Evolutionary conservation across 2,329 filamentous ascomycete genomes (phyloP).

Genomic region (Pestalotiopsis sp.): DNA sequence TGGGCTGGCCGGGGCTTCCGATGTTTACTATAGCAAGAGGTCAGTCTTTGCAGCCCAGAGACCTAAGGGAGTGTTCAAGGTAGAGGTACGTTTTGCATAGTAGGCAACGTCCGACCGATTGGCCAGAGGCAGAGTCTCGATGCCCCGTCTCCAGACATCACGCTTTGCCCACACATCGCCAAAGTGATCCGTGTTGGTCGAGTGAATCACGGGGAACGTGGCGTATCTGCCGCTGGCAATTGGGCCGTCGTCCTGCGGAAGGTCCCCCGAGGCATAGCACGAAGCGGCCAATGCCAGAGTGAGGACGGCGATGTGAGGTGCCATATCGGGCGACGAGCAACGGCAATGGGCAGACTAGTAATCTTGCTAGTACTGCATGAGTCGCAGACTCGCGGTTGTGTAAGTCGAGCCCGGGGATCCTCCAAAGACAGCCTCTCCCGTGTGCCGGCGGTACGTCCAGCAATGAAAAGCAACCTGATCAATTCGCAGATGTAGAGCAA

Average conservation of each 20-base stretch:
- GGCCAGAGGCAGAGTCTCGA: slow-evolving; percentile 44
- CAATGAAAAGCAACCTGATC: background rate
- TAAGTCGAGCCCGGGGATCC: background rate
- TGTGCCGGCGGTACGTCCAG: background rate
- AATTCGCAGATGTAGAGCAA: background rate
- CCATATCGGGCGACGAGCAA: slow-evolving; percentile 3
- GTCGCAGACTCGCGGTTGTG: background rate
- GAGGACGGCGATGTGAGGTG: slow-evolving; percentile 12
- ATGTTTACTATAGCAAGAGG: slow-evolving; percentile 41
- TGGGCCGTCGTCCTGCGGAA: slow-evolving; percentile 1
- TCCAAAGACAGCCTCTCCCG: background rate
- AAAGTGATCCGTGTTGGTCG: slow-evolving; percentile 41
- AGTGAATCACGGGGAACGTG: slow-evolving; percentile 45
- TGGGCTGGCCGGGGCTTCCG: slow-evolving; percentile 54
- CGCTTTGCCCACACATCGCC: slow-evolving; percentile 38
- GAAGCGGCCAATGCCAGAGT: slow-evolving; percentile 23
- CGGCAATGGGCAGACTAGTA: background rate
- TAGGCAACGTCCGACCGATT: slow-evolving; percentile 57
- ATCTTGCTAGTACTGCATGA: slow-evolving; percentile 13
- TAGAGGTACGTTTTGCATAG: slow-evolving; percentile 46
- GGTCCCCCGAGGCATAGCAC: slow-evolving; percentile 15
- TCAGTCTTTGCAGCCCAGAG: slow-evolving; percentile 18
- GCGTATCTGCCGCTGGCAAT: slow-evolving; percentile 23
- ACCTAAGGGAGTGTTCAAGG: background rate
- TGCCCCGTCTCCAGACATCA: slow-evolving; percentile 34